Evolutionary conservation across 495 filamentous ascomycete species (phyloP).

Genomic region (Venustampulla echinocandica): DNA sequence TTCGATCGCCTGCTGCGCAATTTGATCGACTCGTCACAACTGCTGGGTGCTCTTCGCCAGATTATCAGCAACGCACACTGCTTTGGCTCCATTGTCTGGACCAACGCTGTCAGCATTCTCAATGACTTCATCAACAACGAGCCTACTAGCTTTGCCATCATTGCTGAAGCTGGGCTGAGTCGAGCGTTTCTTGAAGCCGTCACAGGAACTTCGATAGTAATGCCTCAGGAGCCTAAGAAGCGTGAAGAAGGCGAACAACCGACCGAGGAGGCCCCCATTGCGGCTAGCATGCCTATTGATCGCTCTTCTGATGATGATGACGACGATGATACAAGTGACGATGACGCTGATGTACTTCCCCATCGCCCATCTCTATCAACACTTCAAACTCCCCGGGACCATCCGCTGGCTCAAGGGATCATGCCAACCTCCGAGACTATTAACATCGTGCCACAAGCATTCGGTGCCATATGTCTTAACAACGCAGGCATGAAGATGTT

Average conservation of each 20-base stretch:
- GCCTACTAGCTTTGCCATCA: slow-evolving; percentile 91
- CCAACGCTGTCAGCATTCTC: slow-evolving; percentile 77
- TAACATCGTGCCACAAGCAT: slow-evolving; percentile 70
- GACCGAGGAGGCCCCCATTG: neutral
- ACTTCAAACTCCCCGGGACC: slow-evolving; percentile 32
- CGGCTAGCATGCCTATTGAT: slow-evolving; percentile 8
- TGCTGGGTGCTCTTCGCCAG: slow-evolving; percentile 66
- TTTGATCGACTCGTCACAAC: slow-evolving; percentile 81
- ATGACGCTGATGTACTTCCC: slow-evolving; percentile 7
- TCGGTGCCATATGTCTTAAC: slow-evolving; percentile 92
- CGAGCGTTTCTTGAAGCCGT: slow-evolving; percentile 73
- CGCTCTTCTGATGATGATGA: slow-evolving; percentile 13
- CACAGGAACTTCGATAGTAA: slow-evolving; percentile 39
- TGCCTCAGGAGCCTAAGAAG: slow-evolving; percentile 14
- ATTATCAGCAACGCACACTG: slow-evolving; percentile 71
- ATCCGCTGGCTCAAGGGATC: slow-evolving; percentile 60
- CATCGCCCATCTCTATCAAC: slow-evolving; percentile 7
- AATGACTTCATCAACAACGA: slow-evolving; percentile 98
- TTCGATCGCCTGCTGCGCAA: slow-evolving; percentile 86
- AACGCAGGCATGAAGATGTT: slow-evolving; percentile 84
- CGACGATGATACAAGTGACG: slow-evolving; percentile 3
- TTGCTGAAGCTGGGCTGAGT: slow-evolving; percentile 87
- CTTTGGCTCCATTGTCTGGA: slow-evolving; percentile 92
- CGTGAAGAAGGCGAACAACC: neutral
- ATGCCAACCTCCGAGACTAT: slow-evolving; percentile 81